A percentile compares a stretch with the other conserved stretches of the same genome.
Evolutionary conservation across 2,329 filamentous ascomycete species (phyloP).

Genomic region (Thelonectria blattea): DNA sequence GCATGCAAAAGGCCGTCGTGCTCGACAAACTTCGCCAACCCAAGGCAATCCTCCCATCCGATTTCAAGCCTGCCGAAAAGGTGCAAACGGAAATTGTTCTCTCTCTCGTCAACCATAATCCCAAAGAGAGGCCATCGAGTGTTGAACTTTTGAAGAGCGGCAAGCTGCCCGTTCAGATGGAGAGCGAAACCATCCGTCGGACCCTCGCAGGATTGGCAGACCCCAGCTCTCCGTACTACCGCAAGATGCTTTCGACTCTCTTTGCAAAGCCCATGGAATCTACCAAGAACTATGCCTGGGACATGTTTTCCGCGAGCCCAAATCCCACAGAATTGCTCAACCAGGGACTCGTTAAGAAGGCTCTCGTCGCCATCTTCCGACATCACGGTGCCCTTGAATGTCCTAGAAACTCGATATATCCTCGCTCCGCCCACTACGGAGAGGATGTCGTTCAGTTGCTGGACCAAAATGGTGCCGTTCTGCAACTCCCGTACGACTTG

Average conservation of each 20-base stretch:
- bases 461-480: constrained; percentile 81
- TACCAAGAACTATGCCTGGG: constrained; percentile 82
- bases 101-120: constrained; percentile 81
- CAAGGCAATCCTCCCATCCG: constrained; percentile 70
- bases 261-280: constrained; percentile 79
- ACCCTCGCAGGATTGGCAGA: constrained; percentile 83
- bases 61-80: constrained; percentile 73
- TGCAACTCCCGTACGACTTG: constrained; percentile 94
- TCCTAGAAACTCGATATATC: constrained; percentile 77
- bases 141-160: constrained; percentile 83
- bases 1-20: constrained; percentile 68
- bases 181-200: constrained; percentile 87
- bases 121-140: constrained; percentile 82
- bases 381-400: constrained; percentile 88
- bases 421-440: constrained; percentile 78
- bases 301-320: constrained; percentile 65
- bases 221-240: constrained; percentile 84
- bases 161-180: constrained; percentile 87
- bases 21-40: constrained; percentile 73
- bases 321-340: constrained; percentile 69
- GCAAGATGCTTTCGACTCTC: constrained; percentile 85
- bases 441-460: constrained; percentile 79
- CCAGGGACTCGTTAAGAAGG: constrained; percentile 75
- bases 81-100: constrained; percentile 80
- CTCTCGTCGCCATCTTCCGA: constrained; percentile 79